These are phyloP conservation scores for Apiospora kogelbergensis DNA, from an alignment of 2,329 filamentous ascomycete species.

Conservation along the genomic window DNA sequence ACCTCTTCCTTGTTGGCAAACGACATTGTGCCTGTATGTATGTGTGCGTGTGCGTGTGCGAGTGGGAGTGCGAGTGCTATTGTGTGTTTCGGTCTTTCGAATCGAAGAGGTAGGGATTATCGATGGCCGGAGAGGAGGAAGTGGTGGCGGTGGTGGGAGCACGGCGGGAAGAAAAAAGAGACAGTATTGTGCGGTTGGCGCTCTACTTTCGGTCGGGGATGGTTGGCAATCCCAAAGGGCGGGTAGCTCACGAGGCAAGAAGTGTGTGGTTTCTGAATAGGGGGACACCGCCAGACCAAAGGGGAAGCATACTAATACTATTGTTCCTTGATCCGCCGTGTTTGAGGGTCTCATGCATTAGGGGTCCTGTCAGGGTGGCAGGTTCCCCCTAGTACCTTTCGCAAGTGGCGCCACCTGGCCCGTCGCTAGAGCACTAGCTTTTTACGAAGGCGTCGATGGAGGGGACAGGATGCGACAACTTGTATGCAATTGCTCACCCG, in stretches of 20 bases:
- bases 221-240: not conserved
- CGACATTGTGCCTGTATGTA: slow-evolving; percentile 44
- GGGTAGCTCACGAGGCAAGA: not conserved
- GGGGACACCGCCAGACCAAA: not conserved
- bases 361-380: not conserved
- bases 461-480: not conserved
- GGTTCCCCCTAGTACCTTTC: not conserved
- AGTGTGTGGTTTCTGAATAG: not conserved
- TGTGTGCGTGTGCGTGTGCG: not conserved
- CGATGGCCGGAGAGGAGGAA: too few species aligned
- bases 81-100: slow-evolving; percentile 4
- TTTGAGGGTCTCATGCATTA: slow-evolving; percentile 3
- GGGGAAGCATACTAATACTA: not conserved
- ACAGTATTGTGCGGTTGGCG: too few species aligned
- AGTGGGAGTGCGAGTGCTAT: too few species aligned
- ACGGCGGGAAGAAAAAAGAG: not conserved
- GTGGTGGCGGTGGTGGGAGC: too few species aligned
- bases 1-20: slow-evolving; percentile 59
- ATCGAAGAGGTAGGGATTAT: not conserved
- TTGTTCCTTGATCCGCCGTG: not conserved
- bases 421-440: not conserved
- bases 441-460: not conserved
- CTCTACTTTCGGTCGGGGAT: not conserved
- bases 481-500: too few species aligned
- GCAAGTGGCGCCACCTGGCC: slow-evolving; percentile 5